These are phyloP conservation scores for Corynascus novoguineensis DNA, from an alignment of 495 filamentous ascomycete species.

Conservation along the genomic window DNA sequence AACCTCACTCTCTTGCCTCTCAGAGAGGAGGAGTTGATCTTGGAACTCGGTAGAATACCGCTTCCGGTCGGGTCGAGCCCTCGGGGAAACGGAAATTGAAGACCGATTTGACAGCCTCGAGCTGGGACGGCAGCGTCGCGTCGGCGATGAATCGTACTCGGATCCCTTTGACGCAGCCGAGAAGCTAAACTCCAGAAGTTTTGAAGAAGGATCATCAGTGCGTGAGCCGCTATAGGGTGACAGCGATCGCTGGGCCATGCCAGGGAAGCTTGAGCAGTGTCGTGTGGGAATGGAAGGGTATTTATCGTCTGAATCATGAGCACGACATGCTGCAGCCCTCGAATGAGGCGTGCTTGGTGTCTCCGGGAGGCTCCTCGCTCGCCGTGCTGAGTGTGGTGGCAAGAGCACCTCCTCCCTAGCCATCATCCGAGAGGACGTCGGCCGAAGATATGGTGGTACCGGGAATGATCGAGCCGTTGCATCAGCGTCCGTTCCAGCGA, in stretches of 20 bases:
- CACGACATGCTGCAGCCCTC: neutral
- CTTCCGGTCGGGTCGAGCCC: constrained; percentile 13
- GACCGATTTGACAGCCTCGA: constrained; percentile 14
- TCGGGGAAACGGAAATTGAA: constrained; percentile 22
- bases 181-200: constrained; percentile 25
- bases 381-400: constrained; percentile 21
- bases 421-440: constrained; percentile 43
- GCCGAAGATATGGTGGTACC: constrained; percentile 42
- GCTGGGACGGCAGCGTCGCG: constrained; percentile 14
- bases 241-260: neutral
- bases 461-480: constrained; percentile 31
- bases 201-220: constrained; percentile 12
- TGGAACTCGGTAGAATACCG: neutral
- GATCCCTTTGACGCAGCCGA: neutral
- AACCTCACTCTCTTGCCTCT: constrained; percentile 5
- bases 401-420: constrained; percentile 37
- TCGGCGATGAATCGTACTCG: constrained; percentile 2
- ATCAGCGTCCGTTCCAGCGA: constrained; percentile 2
- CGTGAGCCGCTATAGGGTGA: neutral
- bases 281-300: constrained; percentile 19
- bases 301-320: neutral
- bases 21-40: neutral
- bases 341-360: constrained; percentile 19
- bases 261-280: constrained; percentile 13
- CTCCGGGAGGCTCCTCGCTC: constrained; percentile 39